Evolutionary conservation across 345 rosid genomes (phyloP).

Genomic region (Camelina sativa): DNA sequence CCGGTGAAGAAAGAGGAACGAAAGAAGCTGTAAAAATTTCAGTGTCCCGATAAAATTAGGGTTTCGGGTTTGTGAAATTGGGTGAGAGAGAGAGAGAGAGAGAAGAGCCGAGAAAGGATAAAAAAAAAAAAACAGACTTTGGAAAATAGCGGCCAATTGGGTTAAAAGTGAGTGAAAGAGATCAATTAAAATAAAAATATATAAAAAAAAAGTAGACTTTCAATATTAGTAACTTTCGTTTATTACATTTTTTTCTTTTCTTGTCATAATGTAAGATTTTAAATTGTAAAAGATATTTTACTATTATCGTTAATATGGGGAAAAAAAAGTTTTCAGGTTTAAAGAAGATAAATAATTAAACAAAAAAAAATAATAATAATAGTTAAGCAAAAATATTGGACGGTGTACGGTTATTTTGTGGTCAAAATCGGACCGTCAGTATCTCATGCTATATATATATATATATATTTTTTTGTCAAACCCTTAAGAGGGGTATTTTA

Average conservation of each 20-base stretch:
- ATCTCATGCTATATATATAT: neutral
- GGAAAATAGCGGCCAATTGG: constrained; percentile 35
- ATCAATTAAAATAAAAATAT: neutral
- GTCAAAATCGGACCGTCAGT: constrained; percentile 8
- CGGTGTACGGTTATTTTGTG: constrained; percentile 7
- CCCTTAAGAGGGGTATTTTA: too few species aligned
- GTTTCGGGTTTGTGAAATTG: constrained; percentile 39
- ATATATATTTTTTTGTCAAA: too few species aligned
- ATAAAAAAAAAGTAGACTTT: neutral
- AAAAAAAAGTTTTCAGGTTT: neutral
- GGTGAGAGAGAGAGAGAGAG: neutral
- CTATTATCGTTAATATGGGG: neutral
- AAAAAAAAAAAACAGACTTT: constrained; percentile 15
- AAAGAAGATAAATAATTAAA: neutral
- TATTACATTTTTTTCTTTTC: neutral
- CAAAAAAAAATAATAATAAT: too few species aligned
- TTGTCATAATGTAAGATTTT: too few species aligned
- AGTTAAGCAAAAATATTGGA: neutral
- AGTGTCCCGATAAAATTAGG: constrained; percentile 45
- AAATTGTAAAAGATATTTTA: neutral
- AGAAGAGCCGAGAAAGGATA: neutral
- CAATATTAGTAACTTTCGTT: neutral
- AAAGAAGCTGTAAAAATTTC: constrained; percentile 19
- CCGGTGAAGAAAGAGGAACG: constrained; percentile 31
- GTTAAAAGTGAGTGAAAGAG: constrained; percentile 29